Base-by-base conservation (phyloP, 805 yeast genomes). In the Dipodascus geniculatus region DNA sequence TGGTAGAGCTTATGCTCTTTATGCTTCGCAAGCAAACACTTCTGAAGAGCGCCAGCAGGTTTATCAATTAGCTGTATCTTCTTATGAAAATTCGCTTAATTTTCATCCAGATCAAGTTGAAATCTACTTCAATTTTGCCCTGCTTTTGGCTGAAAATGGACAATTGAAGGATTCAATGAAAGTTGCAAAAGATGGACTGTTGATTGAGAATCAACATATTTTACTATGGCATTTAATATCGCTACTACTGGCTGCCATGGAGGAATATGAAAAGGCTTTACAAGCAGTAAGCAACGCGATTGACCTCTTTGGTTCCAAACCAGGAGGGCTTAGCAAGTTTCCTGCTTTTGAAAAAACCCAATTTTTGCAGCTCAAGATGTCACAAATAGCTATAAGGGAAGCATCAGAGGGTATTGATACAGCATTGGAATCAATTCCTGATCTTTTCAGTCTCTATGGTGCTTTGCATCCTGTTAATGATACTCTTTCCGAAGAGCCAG, bases 331-430 rank as follows among this genome's bases (percentile, higher is more conserved):
- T 44, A 53, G 44, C 1, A 42, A 58, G 28, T 22, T 61, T 16
- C 35, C 55, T 14, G 50, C 51, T 17, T 54, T 68, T 38, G 44
- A 38, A 38, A 76, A 68, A 81, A 76, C 54, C 75, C 81, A 54
- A 63, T 82, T 52, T 16, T 42, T 68, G 11, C 86, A 87, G 63
- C 73, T 88, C 64, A 85, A 85, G 60, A 73, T 85, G 67, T 83
- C 96, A 0, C 87, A 84, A 60, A 69, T 88, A 38, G 80, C 87
- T 1, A 70, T 87, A n/a, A 69, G 80, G 52, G 89, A 85, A 61
- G 74, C 79, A 3, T 70, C 78, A 2, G 73, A 77, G 54, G 91
- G 88, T 3, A 67, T 75, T 0, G 71, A 74, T 24, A 77, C 77
- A 48, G 80, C 88, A 0, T 65, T 87, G 55, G 87, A 82, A 47